Evolutionary conservation across 2,329 filamentous ascomycete genomes (phyloP), one percentile per base, ranked within the genome.

Genomic region (Fusarium bactridioides): DNA sequence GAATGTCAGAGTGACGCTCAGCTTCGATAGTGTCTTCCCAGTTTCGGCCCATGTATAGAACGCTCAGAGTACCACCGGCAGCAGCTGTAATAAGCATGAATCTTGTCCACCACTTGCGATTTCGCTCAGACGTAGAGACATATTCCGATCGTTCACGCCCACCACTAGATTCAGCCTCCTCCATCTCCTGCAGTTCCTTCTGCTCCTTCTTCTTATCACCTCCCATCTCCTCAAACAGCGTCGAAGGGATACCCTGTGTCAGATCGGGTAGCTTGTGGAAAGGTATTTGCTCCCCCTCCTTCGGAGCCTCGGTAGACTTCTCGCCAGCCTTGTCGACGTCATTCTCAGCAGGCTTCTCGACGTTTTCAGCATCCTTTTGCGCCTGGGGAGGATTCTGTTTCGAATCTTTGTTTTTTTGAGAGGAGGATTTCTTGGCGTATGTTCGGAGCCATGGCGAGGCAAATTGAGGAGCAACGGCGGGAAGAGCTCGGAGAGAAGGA

Each of bases 231-330:
- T 91, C 91, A 63, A 92, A 93, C 61, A 98, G 87, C 2, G 95
- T 97, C 4, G 95, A 97, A 1, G 95, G 95, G 70, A 98, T 97
- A 72, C 95, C 95, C 78, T 95, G 92, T n/a, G 94, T 96, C 48
- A 98, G 87, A 80, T 98, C 95, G 59, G 95, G 95, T 18, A 98
- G 89, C 59, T 93, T 91, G 77, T 91, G 88, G 58, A 89, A 86
- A 29, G 90, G 85, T 74, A 87, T 84, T 65, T 83, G 76, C 57
- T 84, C 82, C 56, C 78, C 76, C 57, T 84, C 82, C 53, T 78
- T 78, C 38, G 74, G 66, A n/a, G 74, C 47, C 38, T 80, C 77
- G 41, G 78, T 44, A 11, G 76, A 70, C n/a, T 79, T 67, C 37
- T 75, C 69, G 31, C 72, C 69, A 54, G 77, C 35, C 43, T 74